phyloP scores from a whole-genome alignment of 169 alveolate species.

The Amoebophrya sp. region DNA sequence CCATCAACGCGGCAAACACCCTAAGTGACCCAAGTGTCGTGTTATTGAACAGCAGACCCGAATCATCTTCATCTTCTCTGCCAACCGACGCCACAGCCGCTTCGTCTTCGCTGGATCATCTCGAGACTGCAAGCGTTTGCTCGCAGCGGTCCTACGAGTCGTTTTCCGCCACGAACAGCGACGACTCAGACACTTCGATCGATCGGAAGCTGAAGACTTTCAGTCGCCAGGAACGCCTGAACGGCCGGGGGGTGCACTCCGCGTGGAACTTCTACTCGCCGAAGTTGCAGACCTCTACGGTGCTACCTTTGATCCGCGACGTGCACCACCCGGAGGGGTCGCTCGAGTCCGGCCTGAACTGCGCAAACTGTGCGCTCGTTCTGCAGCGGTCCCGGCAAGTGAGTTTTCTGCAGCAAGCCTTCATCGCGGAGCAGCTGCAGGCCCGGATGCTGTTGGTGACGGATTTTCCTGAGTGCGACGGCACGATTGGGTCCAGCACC shows the following conservation, averaged over 20 bases:
- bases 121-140: too few species aligned
- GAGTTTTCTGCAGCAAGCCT: not conserved
- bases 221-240: too few species aligned
- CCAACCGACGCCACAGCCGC: too few species aligned
- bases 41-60: too few species aligned
- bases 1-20: too few species aligned
- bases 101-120: too few species aligned
- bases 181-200: too few species aligned
- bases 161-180: too few species aligned
- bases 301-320: not conserved
- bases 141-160: too few species aligned
- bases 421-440: not conserved
- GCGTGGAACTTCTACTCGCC: not conserved
- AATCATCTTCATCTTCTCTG: too few species aligned
- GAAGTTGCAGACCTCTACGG: not conserved
- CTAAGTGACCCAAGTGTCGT: too few species aligned
- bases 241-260: not conserved
- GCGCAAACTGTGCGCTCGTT: constrained; percentile 13
- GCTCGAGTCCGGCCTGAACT: not conserved
- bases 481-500: not conserved
- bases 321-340: not conserved
- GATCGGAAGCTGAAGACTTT: too few species aligned
- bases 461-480: not conserved
- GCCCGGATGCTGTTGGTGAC: not conserved
- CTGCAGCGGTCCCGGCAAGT: not conserved